phyloP scores from a whole-genome alignment of 1,139 yeast genomes.

The Magnusiomyces magnusii region DNA sequence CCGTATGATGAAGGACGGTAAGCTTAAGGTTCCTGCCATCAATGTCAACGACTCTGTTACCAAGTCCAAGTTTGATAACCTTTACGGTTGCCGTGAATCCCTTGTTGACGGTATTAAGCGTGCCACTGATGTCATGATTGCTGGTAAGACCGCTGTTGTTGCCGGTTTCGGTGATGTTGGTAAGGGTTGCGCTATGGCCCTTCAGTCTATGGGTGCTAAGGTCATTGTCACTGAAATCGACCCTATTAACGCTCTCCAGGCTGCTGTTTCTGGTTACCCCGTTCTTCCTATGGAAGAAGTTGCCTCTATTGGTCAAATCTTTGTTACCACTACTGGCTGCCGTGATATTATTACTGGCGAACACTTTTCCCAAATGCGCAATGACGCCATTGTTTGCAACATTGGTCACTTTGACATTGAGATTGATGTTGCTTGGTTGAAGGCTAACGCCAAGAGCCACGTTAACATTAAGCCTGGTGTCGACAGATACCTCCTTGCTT shows the following conservation, averaged over 20 bases:
- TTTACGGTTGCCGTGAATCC: constrained; percentile 99
- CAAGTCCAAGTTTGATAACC: constrained; percentile 98
- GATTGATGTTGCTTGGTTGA: constrained; percentile 98
- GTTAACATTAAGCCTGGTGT: constrained; percentile 99
- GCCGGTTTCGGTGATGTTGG: constrained; percentile 99
- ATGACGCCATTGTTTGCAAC: constrained; percentile 99
- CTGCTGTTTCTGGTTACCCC: constrained; percentile 99
- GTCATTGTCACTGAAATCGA: constrained; percentile 96
- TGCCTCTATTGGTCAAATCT: constrained; percentile 90
- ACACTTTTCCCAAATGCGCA: constrained; percentile 92
- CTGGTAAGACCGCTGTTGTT: constrained; percentile 98
- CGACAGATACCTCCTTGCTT: constrained; percentile 88
- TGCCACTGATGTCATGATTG: constrained; percentile 99
- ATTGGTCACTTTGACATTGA: constrained; percentile 99
- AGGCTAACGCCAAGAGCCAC: constrained; percentile 81
- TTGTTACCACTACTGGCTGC: constrained; percentile 99
- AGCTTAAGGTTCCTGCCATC: constrained; percentile 98
- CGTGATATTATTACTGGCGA: constrained; percentile 92
- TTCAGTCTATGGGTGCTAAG: constrained; percentile 99
- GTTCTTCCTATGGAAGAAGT: constrained; percentile 96
- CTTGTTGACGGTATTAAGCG: constrained; percentile 98
- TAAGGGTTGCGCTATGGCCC: constrained; percentile 99
- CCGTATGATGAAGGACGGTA: constrained; percentile 87
- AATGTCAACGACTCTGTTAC: constrained; percentile 99
- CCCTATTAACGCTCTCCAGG: constrained; percentile 99